Evolutionary conservation across 306 rosid genomes (phyloP).

Genomic region (Quercus cerris): DNA sequence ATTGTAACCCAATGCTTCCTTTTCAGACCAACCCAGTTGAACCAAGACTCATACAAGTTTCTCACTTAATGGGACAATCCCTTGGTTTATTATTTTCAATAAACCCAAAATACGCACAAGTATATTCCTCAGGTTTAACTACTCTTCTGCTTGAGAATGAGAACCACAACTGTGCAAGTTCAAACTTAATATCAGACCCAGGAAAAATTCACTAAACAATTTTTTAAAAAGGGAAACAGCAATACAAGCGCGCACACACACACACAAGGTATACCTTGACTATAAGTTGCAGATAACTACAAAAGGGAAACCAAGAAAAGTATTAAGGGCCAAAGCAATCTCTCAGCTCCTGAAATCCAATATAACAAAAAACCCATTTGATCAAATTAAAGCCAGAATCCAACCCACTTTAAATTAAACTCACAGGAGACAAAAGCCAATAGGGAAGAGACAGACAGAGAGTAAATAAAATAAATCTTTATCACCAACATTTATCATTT

Average conservation of each 20-base stretch:
- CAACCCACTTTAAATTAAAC: not conserved
- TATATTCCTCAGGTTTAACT: not conserved
- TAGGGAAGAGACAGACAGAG: not conserved
- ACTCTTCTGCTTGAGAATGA: conserved; percentile 10
- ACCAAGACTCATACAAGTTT: not conserved
- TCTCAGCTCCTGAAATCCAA: not conserved
- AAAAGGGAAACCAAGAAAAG: not conserved
- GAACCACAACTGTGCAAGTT: conserved; percentile 24
- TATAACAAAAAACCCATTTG: not conserved
- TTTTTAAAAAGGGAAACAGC: not conserved
- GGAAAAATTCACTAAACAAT: not conserved
- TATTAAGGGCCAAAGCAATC: not conserved
- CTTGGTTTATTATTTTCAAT: not conserved
- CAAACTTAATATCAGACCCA: conserved; percentile 1
- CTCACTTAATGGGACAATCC: not conserved
- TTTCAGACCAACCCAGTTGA: not conserved
- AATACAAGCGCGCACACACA: not conserved
- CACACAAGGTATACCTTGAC: not conserved
- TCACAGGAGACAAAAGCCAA: not conserved
- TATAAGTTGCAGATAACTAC: not conserved
- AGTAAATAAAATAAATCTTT: not conserved
- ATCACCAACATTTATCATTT: not conserved
- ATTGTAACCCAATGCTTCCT: not conserved
- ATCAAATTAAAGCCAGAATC: not conserved
- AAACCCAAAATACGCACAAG: not conserved